A percentile compares a stretch with the other conserved stretches of the same genome.
phyloP scores from a whole-genome alignment of 164 flowering plant species.

The Santalum album region DNA sequence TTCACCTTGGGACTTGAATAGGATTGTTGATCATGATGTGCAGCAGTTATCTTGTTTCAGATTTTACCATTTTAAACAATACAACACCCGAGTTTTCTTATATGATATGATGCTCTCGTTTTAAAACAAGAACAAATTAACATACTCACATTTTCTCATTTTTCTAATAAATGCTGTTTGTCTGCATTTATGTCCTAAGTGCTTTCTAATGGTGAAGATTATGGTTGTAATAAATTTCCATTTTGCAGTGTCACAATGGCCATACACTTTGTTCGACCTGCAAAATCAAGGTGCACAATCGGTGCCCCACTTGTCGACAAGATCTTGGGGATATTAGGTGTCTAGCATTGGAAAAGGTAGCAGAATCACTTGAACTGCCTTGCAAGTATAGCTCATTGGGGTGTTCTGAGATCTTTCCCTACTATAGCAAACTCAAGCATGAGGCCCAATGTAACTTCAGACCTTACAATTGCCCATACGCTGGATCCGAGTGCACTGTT shows the following conservation, averaged over 20 bases:
- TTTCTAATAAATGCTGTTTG: background rate
- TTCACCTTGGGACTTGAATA: too few relatives aligned
- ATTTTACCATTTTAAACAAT: too few relatives aligned
- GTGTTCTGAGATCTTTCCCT: constrained; percentile 44
- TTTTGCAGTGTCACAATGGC: constrained; percentile 55
- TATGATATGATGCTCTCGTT: too few relatives aligned
- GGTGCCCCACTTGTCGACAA: constrained; percentile 57
- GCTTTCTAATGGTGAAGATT: background rate
- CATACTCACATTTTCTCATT: too few relatives aligned
- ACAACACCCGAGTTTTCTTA: too few relatives aligned
- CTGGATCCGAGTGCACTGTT: constrained; percentile 31
- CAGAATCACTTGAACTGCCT: constrained; percentile 50
- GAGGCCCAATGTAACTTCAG: constrained; percentile 43
- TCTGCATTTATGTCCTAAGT: background rate
- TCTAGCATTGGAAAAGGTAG: constrained; percentile 44
- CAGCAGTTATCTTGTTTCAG: too few relatives aligned
- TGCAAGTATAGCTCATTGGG: constrained; percentile 41
- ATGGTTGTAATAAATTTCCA: background rate
- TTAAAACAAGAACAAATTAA: too few relatives aligned
- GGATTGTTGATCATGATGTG: too few relatives aligned
- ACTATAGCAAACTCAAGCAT: constrained; percentile 51
- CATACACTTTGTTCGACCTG: constrained; percentile 59
- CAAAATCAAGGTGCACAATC: constrained; percentile 45
- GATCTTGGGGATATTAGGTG: constrained; percentile 64
- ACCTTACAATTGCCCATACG: constrained; percentile 55